Evolutionary conservation across 306 rosid genomes (phyloP).

Genomic region (Dalbergia cultrata): DNA sequence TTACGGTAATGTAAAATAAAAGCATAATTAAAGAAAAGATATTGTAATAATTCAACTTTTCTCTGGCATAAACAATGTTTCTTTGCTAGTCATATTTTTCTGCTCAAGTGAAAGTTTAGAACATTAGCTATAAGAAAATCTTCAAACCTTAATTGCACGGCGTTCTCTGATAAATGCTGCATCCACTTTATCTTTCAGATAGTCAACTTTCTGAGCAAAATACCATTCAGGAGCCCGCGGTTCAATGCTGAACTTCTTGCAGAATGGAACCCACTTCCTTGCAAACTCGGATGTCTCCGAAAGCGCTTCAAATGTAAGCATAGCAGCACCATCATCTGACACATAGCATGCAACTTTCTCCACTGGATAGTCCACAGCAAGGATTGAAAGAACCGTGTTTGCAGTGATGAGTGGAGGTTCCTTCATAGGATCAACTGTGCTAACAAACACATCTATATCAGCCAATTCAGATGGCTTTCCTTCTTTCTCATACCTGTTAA

Average conservation of each 20-base stretch:
- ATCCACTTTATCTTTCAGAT: conserved; percentile 79
- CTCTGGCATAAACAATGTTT: neutral
- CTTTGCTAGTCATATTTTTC: conserved; percentile 12
- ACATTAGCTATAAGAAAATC: neutral
- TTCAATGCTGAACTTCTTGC: conserved; percentile 81
- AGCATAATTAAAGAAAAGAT: neutral
- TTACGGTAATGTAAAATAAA: neutral
- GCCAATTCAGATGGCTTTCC: conserved; percentile 88
- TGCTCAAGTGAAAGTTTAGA: neutral
- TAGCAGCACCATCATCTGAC: conserved; percentile 96
- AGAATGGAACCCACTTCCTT: conserved; percentile 94
- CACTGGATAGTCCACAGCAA: conserved; percentile 90
- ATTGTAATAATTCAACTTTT: neutral
- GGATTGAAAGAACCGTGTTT: conserved; percentile 89
- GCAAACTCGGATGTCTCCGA: conserved; percentile 96
- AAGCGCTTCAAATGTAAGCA: conserved; percentile 95
- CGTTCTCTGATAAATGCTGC: conserved; percentile 81
- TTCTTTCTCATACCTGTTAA: conserved; percentile 84
- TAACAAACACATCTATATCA: conserved; percentile 79
- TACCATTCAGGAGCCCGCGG: conserved; percentile 98
- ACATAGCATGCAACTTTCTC: conserved; percentile 93
- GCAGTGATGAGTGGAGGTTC: conserved; percentile 98
- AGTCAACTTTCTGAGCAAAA: conserved; percentile 84
- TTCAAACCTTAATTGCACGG: conserved; percentile 85
- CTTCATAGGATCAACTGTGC: conserved; percentile 93